phyloP scores from a whole-genome alignment of 768 basidiomycete genomes.

The Naganishia vishniacii region DNA sequence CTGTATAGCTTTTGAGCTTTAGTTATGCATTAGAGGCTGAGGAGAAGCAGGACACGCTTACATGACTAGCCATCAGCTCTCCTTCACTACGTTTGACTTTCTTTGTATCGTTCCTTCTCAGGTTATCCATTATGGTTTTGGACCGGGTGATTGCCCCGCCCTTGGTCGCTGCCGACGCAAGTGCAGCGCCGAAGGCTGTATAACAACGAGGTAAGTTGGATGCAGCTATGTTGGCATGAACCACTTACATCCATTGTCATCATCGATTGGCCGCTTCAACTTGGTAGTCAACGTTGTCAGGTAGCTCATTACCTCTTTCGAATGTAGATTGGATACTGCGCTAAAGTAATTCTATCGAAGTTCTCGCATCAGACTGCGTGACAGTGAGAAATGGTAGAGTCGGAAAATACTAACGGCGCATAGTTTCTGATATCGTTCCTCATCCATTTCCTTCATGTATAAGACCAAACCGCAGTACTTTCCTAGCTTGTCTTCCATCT shows the following conservation, averaged over 20 bases:
- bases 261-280: slow-evolving; percentile 65
- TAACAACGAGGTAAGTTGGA: neutral
- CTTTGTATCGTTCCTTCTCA: slow-evolving; percentile 54
- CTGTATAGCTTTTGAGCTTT: slow-evolving; percentile 23
- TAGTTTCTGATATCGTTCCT: slow-evolving; percentile 74
- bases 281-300: slow-evolving; percentile 58
- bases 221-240: neutral
- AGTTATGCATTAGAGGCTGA: too few relatives aligned
- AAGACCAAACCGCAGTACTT: slow-evolving; percentile 83
- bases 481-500: slow-evolving; percentile 75
- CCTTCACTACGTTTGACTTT: slow-evolving; percentile 59
- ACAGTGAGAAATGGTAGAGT: too few relatives aligned
- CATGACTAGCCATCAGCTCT: slow-evolving; percentile 67
- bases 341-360: slow-evolving; percentile 76
- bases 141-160: slow-evolving; percentile 69
- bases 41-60: slow-evolving; percentile 41
- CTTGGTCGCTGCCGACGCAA: slow-evolving; percentile 45
- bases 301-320: slow-evolving; percentile 69
- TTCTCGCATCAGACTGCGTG: neutral
- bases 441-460: slow-evolving; percentile 95
- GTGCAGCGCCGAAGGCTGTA: slow-evolving; percentile 40
- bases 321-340: slow-evolving; percentile 73
- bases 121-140: slow-evolving; percentile 67
- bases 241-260: slow-evolving; percentile 62
- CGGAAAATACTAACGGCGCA: slow-evolving; percentile 64